Evolutionary conservation across 192 early-diverging fungal genomes (phyloP), one percentile per base, ranked within the genome.

Genomic region (Backusella liffmaniae): DNA sequence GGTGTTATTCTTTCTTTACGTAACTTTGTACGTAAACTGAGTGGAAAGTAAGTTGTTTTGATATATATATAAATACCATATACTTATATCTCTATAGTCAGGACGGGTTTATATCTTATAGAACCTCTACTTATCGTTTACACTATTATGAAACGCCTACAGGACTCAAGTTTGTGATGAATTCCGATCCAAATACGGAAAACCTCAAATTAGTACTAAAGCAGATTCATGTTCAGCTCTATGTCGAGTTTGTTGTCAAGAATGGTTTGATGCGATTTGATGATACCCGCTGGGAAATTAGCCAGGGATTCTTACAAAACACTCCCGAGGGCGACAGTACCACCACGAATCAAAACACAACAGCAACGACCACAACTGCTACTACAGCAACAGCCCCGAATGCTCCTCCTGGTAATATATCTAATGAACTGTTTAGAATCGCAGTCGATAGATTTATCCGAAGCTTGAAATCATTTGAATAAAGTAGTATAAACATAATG

Each of bases 211-310:
- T 90, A 4, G 91, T 91, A 0, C 83, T 98, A 21, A 88, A 90
- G 62, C 89, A 90, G 75, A 95, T 98, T 51, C 95, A 97, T 83
- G 82, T 88, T 51, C 90, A 94, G 59, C 86, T 96, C 9, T 99
- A 97, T 83, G 94, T 99, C 13, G 96, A 97, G 79, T 96, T 93
- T 80, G 96, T 98, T 0, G 89, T 93, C 51, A 95, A 95, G 83
- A 99, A 99, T 75, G 93, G 96, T 4, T 80, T 99, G 71, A 85
- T 87, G 73, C 73, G 77, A 39, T 82, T 87, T 30, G 88, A 93
- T 79, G 78, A 83, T 69, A 83, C 82, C 46, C 78, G 82, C 29
- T 83, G 82, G 82, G 76, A 76, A n/a, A 79, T 83, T n/a, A 79
- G 72, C 10, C 77, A 74, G 13, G 77, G 77, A 23, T 74, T 74